A percentile compares a stretch with the other conserved stretches of the same genome.
Evolutionary conservation across 192 early-diverging fungal species (phyloP).

Genomic region (Gamsiella multidivaricata): DNA sequence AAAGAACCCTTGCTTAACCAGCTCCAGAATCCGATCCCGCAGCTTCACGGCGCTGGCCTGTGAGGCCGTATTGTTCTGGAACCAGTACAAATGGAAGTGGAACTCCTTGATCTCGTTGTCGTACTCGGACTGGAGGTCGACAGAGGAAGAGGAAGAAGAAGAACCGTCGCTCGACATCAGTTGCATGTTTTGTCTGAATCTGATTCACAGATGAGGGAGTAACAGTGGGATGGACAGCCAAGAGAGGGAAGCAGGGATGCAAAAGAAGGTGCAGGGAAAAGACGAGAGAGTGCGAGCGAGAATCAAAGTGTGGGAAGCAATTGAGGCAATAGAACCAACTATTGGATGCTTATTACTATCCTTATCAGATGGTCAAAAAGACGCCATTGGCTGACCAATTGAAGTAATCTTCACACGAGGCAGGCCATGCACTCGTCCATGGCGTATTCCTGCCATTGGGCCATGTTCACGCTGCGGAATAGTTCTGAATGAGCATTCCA

Average conservation of each 20-base stretch:
- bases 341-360: not conserved
- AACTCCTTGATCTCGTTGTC: constrained; percentile 72
- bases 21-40: constrained; percentile 55
- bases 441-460: no score
- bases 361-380: constrained; percentile 4
- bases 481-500: no score
- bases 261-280: not conserved
- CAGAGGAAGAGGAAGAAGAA: constrained; percentile 4
- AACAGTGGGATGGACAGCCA: not conserved
- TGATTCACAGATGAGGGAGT: not conserved
- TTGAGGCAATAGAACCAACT: not conserved
- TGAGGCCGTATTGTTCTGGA: constrained; percentile 59
- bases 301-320: not conserved
- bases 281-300: not conserved
- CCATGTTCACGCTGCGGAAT: no score
- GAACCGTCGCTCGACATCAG: constrained; percentile 23
- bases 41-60: constrained; percentile 45
- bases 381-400: constrained; percentile 7
- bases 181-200: constrained; percentile 9
- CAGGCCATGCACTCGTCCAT: no score
- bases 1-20: constrained; percentile 63
- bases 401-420: no score
- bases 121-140: constrained; percentile 47
- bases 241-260: not conserved
- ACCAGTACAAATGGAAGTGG: constrained; percentile 77